Evolutionary conservation across 2,329 filamentous ascomycete species (phyloP).

Genomic region (Nothophaeocryptopus gaeumannii): DNA sequence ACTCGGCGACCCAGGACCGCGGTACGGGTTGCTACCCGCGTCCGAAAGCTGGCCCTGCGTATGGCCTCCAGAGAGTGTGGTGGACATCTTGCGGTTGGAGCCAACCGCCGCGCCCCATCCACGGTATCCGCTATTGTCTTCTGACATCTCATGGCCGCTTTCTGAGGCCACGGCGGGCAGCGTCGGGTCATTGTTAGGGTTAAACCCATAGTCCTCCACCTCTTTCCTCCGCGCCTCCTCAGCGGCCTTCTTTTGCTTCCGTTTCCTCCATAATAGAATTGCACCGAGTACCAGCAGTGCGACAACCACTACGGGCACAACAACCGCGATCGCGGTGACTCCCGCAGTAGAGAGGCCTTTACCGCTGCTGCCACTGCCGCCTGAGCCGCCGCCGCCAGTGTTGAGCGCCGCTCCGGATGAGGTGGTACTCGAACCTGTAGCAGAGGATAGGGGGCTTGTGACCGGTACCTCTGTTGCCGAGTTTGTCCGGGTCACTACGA

Average conservation of each 20-base stretch:
- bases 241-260: constrained; percentile 77
- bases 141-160: constrained; percentile 66
- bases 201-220: constrained; percentile 95
- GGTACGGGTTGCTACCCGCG: constrained; percentile 50
- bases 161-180: constrained; percentile 59
- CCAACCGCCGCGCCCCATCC: constrained; percentile 75
- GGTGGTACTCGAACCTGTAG: constrained; percentile 5
- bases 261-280: constrained; percentile 82
- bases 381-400: constrained; percentile 8
- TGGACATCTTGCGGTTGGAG: constrained; percentile 73
- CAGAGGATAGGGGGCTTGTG: constrained; percentile 8
- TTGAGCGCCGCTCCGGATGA: constrained; percentile 15
- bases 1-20: constrained; percentile 58
- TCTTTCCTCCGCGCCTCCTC: constrained; percentile 91
- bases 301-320: constrained; percentile 87
- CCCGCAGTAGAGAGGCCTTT: constrained; percentile 59
- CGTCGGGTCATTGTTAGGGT: constrained; percentile 92
- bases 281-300: constrained; percentile 73
- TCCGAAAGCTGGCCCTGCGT: constrained; percentile 61
- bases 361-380: constrained; percentile 13
- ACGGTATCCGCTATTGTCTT: constrained; percentile 79
- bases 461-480: constrained; percentile 10
- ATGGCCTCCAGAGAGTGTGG: constrained; percentile 75
- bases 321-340: constrained; percentile 87
- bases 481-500: constrained; percentile 18